Evolutionary conservation across 306 rosid species (phyloP).

Genomic region (Cotoneaster glaucophyllus): DNA sequence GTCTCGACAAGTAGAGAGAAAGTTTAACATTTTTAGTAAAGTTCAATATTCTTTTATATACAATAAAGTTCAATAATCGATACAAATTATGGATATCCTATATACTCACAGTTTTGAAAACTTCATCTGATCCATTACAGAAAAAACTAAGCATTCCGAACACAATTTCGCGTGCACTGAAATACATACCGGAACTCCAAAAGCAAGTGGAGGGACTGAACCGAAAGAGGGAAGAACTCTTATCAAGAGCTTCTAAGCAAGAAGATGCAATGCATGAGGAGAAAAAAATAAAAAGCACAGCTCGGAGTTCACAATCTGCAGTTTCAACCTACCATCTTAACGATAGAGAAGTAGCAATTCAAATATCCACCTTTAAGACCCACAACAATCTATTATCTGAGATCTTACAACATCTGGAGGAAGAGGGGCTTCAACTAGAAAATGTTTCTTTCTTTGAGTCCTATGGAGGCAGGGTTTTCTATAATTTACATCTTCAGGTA

Average conservation of each 20-base stretch:
- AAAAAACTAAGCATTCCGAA: constrained; percentile 58
- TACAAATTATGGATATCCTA: too few species aligned
- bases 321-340: constrained; percentile 42
- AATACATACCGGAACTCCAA: constrained; percentile 60
- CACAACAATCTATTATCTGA: constrained; percentile 33
- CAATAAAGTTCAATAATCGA: too few species aligned
- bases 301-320: constrained; percentile 21
- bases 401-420: constrained; percentile 41
- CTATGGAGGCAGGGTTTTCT: constrained; percentile 45
- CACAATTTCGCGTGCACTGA: constrained; percentile 45
- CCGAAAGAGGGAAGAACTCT: constrained; percentile 44
- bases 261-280: background rate
- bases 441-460: constrained; percentile 62
- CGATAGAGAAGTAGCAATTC: constrained; percentile 45
- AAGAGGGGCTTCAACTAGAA: constrained; percentile 33
- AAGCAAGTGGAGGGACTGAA: constrained; percentile 43
- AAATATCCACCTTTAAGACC: constrained; percentile 29
- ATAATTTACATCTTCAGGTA: constrained; percentile 51
- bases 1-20: too few species aligned
- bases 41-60: too few species aligned
- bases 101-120: too few species aligned
- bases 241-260: constrained; percentile 16
- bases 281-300: background rate
- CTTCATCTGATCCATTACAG: constrained; percentile 18
- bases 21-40: too few species aligned